phyloP scores from a whole-genome alignment of 495 filamentous ascomycete species.

The Lentithecium fluviatile region DNA sequence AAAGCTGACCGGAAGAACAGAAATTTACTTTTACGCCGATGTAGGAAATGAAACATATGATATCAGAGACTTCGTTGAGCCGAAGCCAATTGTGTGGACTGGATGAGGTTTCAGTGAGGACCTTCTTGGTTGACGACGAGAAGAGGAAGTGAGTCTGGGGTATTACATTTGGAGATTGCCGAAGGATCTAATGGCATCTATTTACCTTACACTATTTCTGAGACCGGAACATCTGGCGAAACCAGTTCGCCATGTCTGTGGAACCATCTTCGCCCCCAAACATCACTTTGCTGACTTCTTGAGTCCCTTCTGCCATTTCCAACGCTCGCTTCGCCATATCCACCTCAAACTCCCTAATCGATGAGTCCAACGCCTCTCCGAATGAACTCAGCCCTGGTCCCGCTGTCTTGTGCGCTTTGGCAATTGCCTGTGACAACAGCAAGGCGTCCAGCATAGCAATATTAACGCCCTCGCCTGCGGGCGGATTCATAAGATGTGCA shows the following conservation, averaged over 20 bases:
- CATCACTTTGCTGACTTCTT: slow-evolving; percentile 11
- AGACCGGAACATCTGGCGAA: too few relatives aligned
- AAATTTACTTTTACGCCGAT: too few relatives aligned
- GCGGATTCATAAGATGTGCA: slow-evolving; percentile 33
- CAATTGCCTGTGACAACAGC: slow-evolving; percentile 19
- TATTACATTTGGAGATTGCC: too few relatives aligned
- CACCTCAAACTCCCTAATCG: slow-evolving; percentile 20
- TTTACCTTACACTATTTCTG: too few relatives aligned
- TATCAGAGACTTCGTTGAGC: too few relatives aligned
- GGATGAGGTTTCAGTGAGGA: too few relatives aligned
- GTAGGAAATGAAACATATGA: too few relatives aligned
- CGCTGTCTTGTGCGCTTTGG: slow-evolving; percentile 3
- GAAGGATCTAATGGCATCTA: too few relatives aligned
- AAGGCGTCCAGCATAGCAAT: slow-evolving; percentile 29
- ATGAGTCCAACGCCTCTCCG: slow-evolving; percentile 10
- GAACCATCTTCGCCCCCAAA: slow-evolving; percentile 22
- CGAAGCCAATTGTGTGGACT: too few relatives aligned
- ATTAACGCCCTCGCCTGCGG: slow-evolving; percentile 34
- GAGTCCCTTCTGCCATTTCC: slow-evolving; percentile 18
- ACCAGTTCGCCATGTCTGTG: slow-evolving; percentile 16
- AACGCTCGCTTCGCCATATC: slow-evolving; percentile 19
- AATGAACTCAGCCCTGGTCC: neutral
- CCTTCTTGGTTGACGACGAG: too few relatives aligned
- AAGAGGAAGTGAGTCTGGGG: too few relatives aligned
- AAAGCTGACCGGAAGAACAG: too few relatives aligned